phyloP scores from a whole-genome alignment of 805 yeast genomes.

The Candida arabinofermentans region DNA sequence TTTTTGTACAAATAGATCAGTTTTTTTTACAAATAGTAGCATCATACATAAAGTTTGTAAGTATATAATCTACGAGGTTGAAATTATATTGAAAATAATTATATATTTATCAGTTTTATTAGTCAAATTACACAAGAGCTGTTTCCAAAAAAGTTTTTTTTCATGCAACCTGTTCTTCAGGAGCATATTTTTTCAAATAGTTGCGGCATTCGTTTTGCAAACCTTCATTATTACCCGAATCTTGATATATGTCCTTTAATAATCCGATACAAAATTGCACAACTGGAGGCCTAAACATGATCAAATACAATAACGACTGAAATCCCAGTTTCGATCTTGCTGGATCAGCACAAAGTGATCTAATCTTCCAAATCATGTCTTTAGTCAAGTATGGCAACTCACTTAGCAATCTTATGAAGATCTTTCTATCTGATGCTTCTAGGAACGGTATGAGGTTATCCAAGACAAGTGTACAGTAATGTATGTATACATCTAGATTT shows the following conservation, averaged over 20 bases:
- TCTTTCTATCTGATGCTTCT: constrained; percentile 75
- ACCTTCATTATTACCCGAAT: constrained; percentile 40
- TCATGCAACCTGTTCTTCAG: constrained; percentile 5
- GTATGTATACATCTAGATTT: constrained; percentile 41
- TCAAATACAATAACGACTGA: constrained; percentile 73
- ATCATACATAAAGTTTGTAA: too few relatives aligned
- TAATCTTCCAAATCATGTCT: constrained; percentile 58
- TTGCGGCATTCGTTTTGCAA: constrained; percentile 43
- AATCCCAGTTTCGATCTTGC: constrained; percentile 76
- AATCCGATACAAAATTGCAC: constrained; percentile 48
- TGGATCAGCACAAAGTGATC: constrained; percentile 81
- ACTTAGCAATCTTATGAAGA: constrained; percentile 76
- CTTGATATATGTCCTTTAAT: constrained; percentile 43
- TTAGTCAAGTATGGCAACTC: constrained; percentile 78
- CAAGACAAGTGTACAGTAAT: constrained; percentile 67
- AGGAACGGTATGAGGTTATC: constrained; percentile 81
- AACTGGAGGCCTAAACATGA: constrained; percentile 90
- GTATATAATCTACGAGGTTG: too few relatives aligned
- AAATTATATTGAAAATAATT: not conserved
- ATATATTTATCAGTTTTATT: too few relatives aligned
- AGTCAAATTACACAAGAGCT: too few relatives aligned
- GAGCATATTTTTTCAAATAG: constrained; percentile 44
- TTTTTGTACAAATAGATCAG: not conserved
- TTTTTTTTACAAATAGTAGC: too few relatives aligned
- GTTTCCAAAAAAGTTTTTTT: too few relatives aligned